Percentiles rank a stretch among this genome's conserved stretches.
phyloP scores from a whole-genome alignment of 106 monocot genomes.

The Dendrobium officinale region DNA sequence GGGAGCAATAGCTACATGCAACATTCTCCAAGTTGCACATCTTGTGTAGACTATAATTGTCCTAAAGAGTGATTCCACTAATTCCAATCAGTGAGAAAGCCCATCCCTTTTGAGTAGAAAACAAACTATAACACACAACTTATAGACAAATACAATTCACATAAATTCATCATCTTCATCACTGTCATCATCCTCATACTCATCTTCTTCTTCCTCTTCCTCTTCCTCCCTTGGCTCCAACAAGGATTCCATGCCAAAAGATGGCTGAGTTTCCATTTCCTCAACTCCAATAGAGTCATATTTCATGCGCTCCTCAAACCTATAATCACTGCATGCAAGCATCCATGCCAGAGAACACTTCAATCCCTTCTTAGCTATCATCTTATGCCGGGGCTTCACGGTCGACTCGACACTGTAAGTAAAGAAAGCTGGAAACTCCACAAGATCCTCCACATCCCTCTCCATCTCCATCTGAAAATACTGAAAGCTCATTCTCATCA shows the following conservation, averaged over 20 bases:
- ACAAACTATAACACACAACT: not conserved
- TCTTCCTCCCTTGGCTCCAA: slow-evolving; percentile 31
- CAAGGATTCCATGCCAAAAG: slow-evolving; percentile 36
- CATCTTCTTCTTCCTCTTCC: slow-evolving; percentile 12
- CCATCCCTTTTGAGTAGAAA: not conserved
- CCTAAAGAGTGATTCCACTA: no score
- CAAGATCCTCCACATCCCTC: slow-evolving; percentile 78
- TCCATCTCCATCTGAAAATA: slow-evolving; percentile 86
- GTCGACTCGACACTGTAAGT: slow-evolving; percentile 88
- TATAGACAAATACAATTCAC: not conserved
- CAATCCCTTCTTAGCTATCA: slow-evolving; percentile 53
- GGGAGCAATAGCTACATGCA: not conserved
- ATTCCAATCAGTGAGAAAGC: not conserved
- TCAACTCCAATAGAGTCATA: slow-evolving; percentile 88
- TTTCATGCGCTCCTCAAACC: slow-evolving; percentile 78
- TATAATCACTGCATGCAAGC: slow-evolving; percentile 72
- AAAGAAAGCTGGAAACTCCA: slow-evolving; percentile 90
- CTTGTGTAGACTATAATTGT: no score
- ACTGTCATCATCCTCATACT: no score
- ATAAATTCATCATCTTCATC: slow-evolving; percentile 49
- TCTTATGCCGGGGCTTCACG: slow-evolving; percentile 63
- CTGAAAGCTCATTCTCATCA: slow-evolving; percentile 81
- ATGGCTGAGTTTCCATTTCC: slow-evolving; percentile 63
- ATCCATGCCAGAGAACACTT: slow-evolving; percentile 93
- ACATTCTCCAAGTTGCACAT: no score